Evolutionary conservation across 352 stramenopile genomes (phyloP).

Genomic region (Pythium phragmiticola): DNA sequence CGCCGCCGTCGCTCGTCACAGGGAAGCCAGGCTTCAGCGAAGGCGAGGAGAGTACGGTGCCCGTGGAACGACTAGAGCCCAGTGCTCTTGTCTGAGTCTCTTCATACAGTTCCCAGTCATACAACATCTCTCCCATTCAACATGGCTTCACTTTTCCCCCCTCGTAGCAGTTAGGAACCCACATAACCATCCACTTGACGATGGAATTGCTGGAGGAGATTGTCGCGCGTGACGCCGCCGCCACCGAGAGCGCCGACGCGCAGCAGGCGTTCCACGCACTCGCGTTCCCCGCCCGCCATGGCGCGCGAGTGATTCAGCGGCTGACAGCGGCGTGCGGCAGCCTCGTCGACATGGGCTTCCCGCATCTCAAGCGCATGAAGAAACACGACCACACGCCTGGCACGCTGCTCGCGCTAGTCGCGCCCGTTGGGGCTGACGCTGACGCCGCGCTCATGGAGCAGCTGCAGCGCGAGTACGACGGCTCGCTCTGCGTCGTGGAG

Average conservation of each 20-base stretch:
- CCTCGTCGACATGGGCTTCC: conserved; percentile 61
- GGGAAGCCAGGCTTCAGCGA: conserved; percentile 69
- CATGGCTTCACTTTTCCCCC: background rate
- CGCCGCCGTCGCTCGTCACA: conserved; percentile 65
- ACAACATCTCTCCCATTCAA: background rate
- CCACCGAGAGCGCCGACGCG: conserved; percentile 31
- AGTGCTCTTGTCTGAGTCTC: conserved; percentile 46
- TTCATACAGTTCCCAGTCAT: background rate
- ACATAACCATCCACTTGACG: background rate
- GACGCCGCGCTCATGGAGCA: conserved; percentile 24
- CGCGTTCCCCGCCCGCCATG: conserved; percentile 59
- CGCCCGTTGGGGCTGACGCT: conserved; percentile 26
- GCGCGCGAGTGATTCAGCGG: conserved; percentile 66
- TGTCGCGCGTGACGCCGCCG: conserved; percentile 29
- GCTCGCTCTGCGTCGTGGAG: conserved; percentile 38
- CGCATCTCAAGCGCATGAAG: conserved; percentile 84
- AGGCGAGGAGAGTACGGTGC: conserved; percentile 39
- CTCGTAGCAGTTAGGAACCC: conserved; percentile 19
- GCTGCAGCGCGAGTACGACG: conserved; percentile 40
- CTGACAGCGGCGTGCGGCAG: conserved; percentile 48
- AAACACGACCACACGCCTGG: conserved; percentile 42
- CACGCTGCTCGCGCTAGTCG: conserved; percentile 58
- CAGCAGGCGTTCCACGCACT: conserved; percentile 73
- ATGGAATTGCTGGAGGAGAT: conserved; percentile 44
- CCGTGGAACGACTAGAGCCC: conserved; percentile 56